Evolutionary conservation across 495 filamentous ascomycete genomes (phyloP), one percentile per base, ranked within the genome.

Genomic region (Aspergillus egyptiacus): DNA sequence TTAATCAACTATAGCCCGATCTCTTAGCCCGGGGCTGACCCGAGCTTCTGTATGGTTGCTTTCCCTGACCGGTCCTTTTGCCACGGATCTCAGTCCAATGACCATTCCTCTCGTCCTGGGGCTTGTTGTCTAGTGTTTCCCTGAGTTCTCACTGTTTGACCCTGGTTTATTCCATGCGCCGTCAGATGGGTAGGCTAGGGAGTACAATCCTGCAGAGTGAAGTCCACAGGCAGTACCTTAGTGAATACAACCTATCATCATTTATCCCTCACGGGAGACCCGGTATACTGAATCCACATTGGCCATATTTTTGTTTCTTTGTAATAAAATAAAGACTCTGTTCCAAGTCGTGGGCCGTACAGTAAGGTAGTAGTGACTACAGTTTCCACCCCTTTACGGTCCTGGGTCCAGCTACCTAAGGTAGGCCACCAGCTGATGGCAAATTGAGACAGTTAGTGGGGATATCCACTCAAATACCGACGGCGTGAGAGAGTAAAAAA

Each of bases 41-140:
- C 57, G 57, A 59, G 46, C 28, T 1, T 56, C 47, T 56, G 50
- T 51, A 35, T 59, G 57, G 57, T 32, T 28, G 36, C 38, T 31
- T 35, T 11, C 15, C 15, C 5, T 28, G 32, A 10, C 31, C 13
- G 41, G 17, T 25, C 20, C 15, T 38, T 41, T 41, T 31, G 36
- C 46, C 46, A 49, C 46, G 37, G 44, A 36, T n/a, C 7, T 15
- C 14, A 10, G 9, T 37, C 44, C 44, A 41, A 48, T 48, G 6
- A 27, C 2, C 13, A 8, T 14, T 15, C 20, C 9, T 19, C 33
- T 31, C 13, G 27, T 4, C 17, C 23, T 37, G 14, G 40, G 10
- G 17, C 19, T 23, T 24, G 28, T 28, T 13, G 2, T 14, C 11
- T 47, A 8, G 24, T 32, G 8, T 22, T 24, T 28, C 23, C 23